Evolutionary conservation across 2,329 filamentous ascomycete species (phyloP), one percentile per base, ranked within the genome.

Genomic region (Leptographium procerum): DNA sequence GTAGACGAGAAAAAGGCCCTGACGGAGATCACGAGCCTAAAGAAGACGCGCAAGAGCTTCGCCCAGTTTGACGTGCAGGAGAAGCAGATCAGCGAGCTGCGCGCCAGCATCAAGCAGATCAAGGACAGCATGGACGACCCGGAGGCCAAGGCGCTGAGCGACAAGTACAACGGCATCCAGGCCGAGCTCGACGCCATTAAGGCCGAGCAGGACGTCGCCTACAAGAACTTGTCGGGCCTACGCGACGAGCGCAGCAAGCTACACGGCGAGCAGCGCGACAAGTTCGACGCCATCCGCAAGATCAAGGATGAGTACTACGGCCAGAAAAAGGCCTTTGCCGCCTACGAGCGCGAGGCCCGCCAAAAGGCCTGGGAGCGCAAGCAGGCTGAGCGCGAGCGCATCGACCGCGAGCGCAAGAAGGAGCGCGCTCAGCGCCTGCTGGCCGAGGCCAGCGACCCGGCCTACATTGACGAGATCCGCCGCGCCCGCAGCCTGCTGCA

Each of bases 1-100:
- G 94, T 97, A 13, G 94, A 99, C 67, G 94, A 97, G 83, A 95
- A 90, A 80, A 97, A 96, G 82, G 86, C 89, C 10, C 80, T 97
- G 24, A 76, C 82, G 55, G 90, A 96, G 67, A 86, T 96, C 66
- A 88, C 87, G 54, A 86, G 77, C 70, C 77, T 97, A 65, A 86
- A 88, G 73, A 95, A 95, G 79, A 82, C 88, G 68, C 89, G 89
- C 76, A 97, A 96, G 84, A 87, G 84, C 73, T 96, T 99, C 71
- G 84, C 85, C 60, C 83, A 85, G 62, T 87, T 97, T 68, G 90
- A 95, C 61, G 85, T 88, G 60, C 79, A 85, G 36, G 89, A 97
- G 75, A 95, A 95, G 80, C 82, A 82, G 64, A 97, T 99, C 66
- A 88, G 94, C 68, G 86, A 91, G 57, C 77, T 95, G 65, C 92